Evolutionary conservation across 306 rosid species (phyloP).

Genomic region (Quercus ilex): DNA sequence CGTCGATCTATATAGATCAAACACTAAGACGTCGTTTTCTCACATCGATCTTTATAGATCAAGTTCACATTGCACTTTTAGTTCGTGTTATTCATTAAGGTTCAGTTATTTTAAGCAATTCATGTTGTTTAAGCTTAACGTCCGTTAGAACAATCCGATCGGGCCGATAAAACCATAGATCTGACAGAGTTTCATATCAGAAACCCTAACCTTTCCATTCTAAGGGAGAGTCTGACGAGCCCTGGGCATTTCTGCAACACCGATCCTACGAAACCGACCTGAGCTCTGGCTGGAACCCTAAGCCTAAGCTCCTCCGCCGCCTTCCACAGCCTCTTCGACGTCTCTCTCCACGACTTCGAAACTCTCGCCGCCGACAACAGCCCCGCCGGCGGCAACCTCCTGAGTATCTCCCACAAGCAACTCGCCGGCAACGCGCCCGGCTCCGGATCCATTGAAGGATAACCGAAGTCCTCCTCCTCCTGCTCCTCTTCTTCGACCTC

Average conservation of each 20-base stretch:
- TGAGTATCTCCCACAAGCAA: constrained; percentile 69
- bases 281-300: constrained; percentile 71
- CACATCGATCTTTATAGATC: constrained; percentile 22
- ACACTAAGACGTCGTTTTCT: not conserved
- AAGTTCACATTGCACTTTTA: constrained; percentile 9
- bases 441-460: constrained; percentile 15
- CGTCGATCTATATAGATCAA: constrained; percentile 7
- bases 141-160: constrained; percentile 13
- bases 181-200: constrained; percentile 16
- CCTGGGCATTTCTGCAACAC: constrained; percentile 78
- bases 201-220: constrained; percentile 75
- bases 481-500: constrained; percentile 7
- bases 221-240: constrained; percentile 76
- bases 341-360: constrained; percentile 80
- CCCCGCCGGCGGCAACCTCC: constrained; percentile 78
- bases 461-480: constrained; percentile 19
- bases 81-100: not conserved
- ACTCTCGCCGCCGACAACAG: constrained; percentile 76
- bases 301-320: constrained; percentile 79
- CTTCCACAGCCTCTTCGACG: constrained; percentile 66
- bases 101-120: constrained; percentile 2
- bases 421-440: constrained; percentile 55
- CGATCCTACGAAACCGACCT: constrained; percentile 71
- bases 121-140: not conserved
- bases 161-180: constrained; percentile 31